These are phyloP conservation scores for Bruguiera gymnorhiza DNA, from an alignment of 345 rosid genomes.

Conservation along the genomic window DNA sequence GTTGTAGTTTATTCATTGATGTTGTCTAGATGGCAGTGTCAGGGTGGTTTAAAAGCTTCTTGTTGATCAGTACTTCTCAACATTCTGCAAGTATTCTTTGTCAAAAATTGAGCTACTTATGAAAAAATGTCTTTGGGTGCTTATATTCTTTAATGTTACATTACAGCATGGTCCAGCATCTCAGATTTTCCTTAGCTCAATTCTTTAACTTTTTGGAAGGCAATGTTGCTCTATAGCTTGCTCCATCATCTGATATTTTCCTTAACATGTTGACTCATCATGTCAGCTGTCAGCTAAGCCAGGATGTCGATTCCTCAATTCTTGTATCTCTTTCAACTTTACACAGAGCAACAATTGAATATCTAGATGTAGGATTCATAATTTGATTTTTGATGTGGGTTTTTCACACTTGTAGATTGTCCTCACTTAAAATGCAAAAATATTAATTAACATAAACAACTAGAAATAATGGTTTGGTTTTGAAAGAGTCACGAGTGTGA, in stretches of 20 bases:
- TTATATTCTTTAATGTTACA: too few species aligned
- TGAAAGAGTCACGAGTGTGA: not conserved
- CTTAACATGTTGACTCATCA: not conserved
- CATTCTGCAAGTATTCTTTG: not conserved
- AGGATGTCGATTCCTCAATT: not conserved
- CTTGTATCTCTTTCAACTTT: not conserved
- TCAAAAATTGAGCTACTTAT: not conserved
- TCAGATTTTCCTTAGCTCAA: too few species aligned
- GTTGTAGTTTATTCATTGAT: not conserved
- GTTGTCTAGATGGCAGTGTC: not conserved
- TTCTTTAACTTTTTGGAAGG: not conserved
- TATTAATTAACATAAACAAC: too few species aligned
- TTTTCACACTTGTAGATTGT: too few species aligned
- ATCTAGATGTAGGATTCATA: too few species aligned
- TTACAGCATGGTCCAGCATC: too few species aligned
- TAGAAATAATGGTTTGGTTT: too few species aligned
- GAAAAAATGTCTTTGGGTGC: too few species aligned
- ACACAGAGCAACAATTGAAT: not conserved
- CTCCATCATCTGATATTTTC: not conserved
- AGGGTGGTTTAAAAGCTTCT: not conserved
- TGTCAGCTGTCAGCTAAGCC: not conserved
- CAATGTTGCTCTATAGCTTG: not conserved
- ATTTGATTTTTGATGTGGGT: too few species aligned
- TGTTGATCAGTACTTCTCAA: not conserved
- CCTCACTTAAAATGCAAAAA: too few species aligned